phyloP scores from a whole-genome alignment of 1,284 basidiomycete genomes.

The Cryptococcus sp. region DNA sequence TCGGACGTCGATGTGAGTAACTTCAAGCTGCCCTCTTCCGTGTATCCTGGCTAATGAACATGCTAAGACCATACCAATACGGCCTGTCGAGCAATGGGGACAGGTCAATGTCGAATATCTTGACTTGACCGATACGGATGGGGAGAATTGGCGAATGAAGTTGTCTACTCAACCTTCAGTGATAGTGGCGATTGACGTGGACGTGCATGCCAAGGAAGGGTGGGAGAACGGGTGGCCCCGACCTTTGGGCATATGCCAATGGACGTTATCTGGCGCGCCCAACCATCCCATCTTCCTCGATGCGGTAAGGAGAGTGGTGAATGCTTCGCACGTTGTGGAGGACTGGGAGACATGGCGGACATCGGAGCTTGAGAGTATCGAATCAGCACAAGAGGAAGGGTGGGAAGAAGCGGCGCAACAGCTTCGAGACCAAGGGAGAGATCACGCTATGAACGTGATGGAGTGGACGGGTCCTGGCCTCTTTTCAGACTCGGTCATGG shows the following conservation, averaged over 20 bases:
- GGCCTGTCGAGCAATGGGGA: constrained; percentile 48
- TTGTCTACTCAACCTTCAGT: constrained; percentile 40
- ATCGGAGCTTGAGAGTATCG: constrained; percentile 16
- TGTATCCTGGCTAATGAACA: background rate
- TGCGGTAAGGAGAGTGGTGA: constrained; percentile 46
- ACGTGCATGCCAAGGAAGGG: constrained; percentile 40
- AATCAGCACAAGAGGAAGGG: constrained; percentile 12
- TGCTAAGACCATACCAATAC: constrained; percentile 32
- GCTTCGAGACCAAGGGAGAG: constrained; percentile 16
- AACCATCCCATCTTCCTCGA: constrained; percentile 53
- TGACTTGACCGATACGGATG: constrained; percentile 35
- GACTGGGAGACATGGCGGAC: constrained; percentile 28
- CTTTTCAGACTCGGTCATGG: constrained; percentile 46
- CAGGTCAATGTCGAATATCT: constrained; percentile 27
- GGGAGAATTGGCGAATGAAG: constrained; percentile 22
- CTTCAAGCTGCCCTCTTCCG: background rate
- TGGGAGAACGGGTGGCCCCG: constrained; percentile 45
- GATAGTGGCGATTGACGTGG: constrained; percentile 52
- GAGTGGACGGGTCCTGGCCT: constrained; percentile 52
- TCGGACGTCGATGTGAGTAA: constrained; percentile 48
- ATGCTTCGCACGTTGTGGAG: constrained; percentile 35
- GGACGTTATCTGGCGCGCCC: constrained; percentile 50
- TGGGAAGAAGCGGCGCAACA: constrained; percentile 17
- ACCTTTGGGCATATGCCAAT: constrained; percentile 50
- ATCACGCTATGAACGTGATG: constrained; percentile 43